Percentiles rank a stretch among this genome's conserved stretches.
Evolutionary conservation across 1,139 yeast species (phyloP).

Genomic region (Saccharomyces hybrid): DNA sequence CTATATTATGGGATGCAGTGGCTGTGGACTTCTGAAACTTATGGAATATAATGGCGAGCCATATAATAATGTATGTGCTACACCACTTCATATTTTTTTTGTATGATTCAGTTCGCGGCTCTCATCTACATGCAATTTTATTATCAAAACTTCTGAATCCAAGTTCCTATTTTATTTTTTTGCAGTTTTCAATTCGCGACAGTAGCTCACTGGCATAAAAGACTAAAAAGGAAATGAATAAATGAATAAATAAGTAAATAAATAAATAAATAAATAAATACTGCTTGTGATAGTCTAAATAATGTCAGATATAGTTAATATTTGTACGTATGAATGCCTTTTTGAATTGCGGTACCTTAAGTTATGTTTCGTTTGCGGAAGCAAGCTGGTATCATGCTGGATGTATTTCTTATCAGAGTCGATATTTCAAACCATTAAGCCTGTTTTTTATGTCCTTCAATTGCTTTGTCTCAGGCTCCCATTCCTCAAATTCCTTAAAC

Average conservation of each 20-base stretch:
- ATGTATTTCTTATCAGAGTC: constrained; percentile 21
- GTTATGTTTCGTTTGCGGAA: not conserved
- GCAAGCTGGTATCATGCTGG: not conserved
- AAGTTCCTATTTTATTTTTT: not conserved
- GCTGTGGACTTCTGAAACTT: not conserved
- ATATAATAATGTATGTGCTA: not conserved
- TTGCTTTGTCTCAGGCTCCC: constrained; percentile 81
- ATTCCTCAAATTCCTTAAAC: constrained; percentile 63
- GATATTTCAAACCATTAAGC: constrained; percentile 56
- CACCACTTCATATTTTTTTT: not conserved
- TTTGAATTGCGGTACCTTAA: not conserved
- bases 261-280: not conserved
- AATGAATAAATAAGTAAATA: not conserved
- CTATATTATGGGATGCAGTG: not conserved
- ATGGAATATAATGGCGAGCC: not conserved
- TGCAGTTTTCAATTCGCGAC: not conserved
- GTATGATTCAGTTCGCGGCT: not conserved
- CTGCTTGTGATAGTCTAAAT: not conserved
- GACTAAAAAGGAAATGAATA: not conserved
- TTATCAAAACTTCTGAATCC: not conserved
- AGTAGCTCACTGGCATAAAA: not conserved
- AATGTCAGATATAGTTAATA: not conserved
- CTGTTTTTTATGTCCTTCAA: constrained; percentile 79
- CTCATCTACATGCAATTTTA: not conserved
- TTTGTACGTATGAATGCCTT: not conserved